Conservation (phyloP, 345 rosid species). For the Gossypium mustelinum region DNA sequence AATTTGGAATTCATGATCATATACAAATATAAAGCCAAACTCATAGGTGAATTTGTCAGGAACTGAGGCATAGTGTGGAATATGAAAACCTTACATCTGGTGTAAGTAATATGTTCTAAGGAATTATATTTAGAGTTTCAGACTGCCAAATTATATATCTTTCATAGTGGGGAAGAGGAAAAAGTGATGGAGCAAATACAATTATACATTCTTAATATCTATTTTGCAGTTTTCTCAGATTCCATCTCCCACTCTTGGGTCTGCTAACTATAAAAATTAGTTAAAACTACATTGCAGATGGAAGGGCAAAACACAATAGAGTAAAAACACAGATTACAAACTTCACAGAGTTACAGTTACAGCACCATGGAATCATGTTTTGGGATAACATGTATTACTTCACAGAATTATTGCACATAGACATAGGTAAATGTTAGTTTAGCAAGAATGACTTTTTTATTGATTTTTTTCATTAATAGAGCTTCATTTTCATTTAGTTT, state of each 20-base stretch:
- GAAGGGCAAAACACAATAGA: neutral
- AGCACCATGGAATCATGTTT: neutral
- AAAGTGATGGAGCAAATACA: conserved; percentile 30
- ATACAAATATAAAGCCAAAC: conserved; percentile 28
- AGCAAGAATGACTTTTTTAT: neutral
- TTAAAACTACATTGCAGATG: conserved; percentile 19
- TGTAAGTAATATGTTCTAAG: neutral
- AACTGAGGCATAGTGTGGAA: neutral
- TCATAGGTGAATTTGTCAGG: neutral
- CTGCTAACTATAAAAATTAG: conserved; percentile 23
- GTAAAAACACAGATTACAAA: neutral
- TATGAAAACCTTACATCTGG: conserved; percentile 13
- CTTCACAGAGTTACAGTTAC: neutral
- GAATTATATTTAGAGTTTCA: neutral
- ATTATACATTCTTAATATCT: conserved; percentile 29
- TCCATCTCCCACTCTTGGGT: conserved; percentile 31
- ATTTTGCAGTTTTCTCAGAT: conserved; percentile 27
- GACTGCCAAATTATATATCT: neutral
- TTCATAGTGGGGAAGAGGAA: neutral
- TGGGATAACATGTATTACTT: neutral
- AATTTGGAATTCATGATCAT: too few species aligned
- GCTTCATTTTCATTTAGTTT: neutral
- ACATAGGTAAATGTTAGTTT: neutral
- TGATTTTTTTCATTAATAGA: neutral
- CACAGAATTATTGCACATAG: neutral